These are phyloP conservation scores for Beauveria bassiana DNA, from an alignment of 2,329 filamentous ascomycete species.

Conservation along the genomic window DNA sequence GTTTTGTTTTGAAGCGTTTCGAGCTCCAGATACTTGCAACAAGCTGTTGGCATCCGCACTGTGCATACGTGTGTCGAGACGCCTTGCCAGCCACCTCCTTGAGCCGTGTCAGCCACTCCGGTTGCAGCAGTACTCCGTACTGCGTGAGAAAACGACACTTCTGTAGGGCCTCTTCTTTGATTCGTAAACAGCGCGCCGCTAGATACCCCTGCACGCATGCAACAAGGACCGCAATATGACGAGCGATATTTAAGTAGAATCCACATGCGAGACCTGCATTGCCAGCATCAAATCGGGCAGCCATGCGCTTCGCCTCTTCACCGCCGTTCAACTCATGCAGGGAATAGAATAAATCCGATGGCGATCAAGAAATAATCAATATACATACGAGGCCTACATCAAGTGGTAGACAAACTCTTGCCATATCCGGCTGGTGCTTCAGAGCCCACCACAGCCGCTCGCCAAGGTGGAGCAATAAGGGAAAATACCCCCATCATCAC, in stretches of 20 bases:
- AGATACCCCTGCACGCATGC: background rate
- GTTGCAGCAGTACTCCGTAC: background rate
- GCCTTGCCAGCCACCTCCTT: background rate
- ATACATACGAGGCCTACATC: background rate
- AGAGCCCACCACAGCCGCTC: background rate
- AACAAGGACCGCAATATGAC: background rate
- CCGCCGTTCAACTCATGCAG: conserved; percentile 7
- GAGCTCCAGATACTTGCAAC: background rate
- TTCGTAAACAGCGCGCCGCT: background rate
- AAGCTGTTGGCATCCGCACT: background rate
- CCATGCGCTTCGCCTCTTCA: conserved; percentile 4
- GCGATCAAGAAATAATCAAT: background rate
- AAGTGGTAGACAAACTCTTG: background rate
- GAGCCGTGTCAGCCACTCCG: background rate
- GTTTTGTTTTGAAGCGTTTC: background rate
- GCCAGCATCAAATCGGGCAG: conserved; percentile 8
- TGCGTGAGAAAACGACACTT: background rate
- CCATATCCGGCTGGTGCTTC: background rate
- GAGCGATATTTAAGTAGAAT: background rate
- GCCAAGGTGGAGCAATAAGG: background rate
- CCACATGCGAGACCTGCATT: conserved; percentile 7
- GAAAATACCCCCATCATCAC: background rate
- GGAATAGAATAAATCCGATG: background rate
- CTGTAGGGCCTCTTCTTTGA: background rate
- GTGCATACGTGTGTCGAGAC: background rate